Percentiles rank a stretch among this genome's conserved stretches.
phyloP scores from a whole-genome alignment of 176 grass and related monocot genomes.

The Rhynchospora pubera region DNA sequence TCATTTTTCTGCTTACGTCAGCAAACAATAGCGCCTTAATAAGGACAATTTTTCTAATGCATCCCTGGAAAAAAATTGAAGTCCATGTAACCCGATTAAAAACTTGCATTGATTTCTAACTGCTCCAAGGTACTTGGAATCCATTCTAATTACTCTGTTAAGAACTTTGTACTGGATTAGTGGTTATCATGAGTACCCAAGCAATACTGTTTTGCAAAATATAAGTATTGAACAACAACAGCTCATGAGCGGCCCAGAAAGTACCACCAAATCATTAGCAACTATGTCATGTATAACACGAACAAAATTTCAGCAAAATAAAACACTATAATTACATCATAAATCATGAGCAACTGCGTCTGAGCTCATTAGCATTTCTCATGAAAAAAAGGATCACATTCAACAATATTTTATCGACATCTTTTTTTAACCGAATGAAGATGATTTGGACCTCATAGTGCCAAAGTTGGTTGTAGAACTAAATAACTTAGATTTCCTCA shows the following conservation, averaged over 20 bases:
- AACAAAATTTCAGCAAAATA: background rate
- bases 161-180: background rate
- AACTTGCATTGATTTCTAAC: background rate
- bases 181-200: background rate
- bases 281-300: too few species aligned
- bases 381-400: background rate
- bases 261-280: background rate
- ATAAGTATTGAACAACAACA: background rate
- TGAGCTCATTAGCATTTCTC: background rate
- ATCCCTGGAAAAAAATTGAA: background rate
- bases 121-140: too few species aligned
- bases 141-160: background rate
- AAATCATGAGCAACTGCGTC: too few species aligned
- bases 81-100: background rate
- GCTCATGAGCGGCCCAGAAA: background rate
- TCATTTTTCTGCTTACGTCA: background rate
- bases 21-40: too few species aligned
- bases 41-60: too few species aligned
- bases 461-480: background rate
- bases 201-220: background rate
- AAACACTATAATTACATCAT: background rate
- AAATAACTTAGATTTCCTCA: background rate
- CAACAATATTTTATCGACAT: too few species aligned
- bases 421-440: background rate
- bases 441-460: background rate